Base-by-base conservation (phyloP, 208 protist genomes). In the Lotmaria passim region DNA sequence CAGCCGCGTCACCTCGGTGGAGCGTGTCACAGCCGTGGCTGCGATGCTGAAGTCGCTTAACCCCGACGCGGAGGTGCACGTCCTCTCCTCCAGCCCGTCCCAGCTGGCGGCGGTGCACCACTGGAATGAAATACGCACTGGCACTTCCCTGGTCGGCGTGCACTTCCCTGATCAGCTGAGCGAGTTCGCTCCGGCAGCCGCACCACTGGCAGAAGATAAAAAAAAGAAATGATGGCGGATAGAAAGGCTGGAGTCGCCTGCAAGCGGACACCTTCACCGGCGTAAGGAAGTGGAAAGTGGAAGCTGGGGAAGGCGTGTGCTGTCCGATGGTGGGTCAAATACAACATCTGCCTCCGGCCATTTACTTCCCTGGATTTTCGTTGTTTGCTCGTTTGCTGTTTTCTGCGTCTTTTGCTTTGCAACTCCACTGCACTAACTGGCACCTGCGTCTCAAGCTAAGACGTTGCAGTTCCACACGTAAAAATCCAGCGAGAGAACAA, bases 41-140 rank as follows among this genome's bases (percentile, higher is more conserved):
- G 83, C 79, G 12, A 96, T 96, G 91, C 72, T 96, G 7, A 94
- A 96, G 58, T 79, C 82, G 33, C 77, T 96, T 26, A 96, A 94
- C 68, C 85, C 87, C n/a, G 89, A 94, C 47, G 60, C 83, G 5
- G 81, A 83, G 31, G 79, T 96, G 34, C 91, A 96, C 60, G 69
- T 96, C 10, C 64, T 96, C 17, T 91, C 86, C 28, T 79, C 82
- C 24, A 87, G 82, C 63, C 26, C 36, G 4, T 55, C 79, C 11
- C 89, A 93, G 60, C 71, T 92, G 44, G 47, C 73, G 0, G 73
- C 89, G 21, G 89, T 93, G 39, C 51, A 69, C 57, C 52, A 62
- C 7, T 94, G 91, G 89, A 93, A 93, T 44, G 19, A 47, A 19
- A 26, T 75, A 52, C 73, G 56, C 7, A 62, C 69, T 23, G 34